Base-by-base conservation (phyloP, 208 protist genomes). In the Novymonas esmeraldas region DNA sequence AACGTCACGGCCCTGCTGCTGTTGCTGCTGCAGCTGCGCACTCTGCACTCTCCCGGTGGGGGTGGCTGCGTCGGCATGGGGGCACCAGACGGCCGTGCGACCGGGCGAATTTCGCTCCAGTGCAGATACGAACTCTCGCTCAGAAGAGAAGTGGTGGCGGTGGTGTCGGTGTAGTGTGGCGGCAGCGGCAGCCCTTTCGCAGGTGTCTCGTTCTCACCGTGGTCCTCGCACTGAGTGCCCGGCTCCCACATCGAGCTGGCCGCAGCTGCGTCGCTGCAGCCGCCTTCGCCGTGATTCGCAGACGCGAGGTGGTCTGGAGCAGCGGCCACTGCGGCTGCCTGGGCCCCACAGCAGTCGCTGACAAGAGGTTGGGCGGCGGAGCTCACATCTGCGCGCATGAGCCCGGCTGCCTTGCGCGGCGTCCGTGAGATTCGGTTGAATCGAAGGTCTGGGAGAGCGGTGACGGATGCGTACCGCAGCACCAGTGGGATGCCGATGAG, bases 51-150 rank as follows among this genome's bases (percentile, higher is more conserved):
- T 18, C 49, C 36, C 39, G 6, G 48, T 16, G 10, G 39, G 7
- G 44, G 50, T 38, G 24, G 46, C 10, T 64, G 38, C 31, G 28
- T n/a, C 28, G 36, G 41, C 13, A 55, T 26, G 24, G 34, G 33
- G 16, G 49, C 29, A 0, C n/a, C 41, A 26, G 49, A 44, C 2
- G 68, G 50, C 24, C 54, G 59, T 6, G 31, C 18, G 18, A 29
- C 33, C 2, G 68, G 68, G 7, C 68, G 68, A 20, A 74, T 56
- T 42, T 74, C 68, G 45, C 59, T 67, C 68, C 68, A 74, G 45
- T 74, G 68, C 60, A 74, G 31, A 33, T 62, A 74, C 44, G 58
- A 66, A 44, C 68, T 62, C 20, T 74, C 68, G 20, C 68, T 74
- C 41, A 74, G 44, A 41, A 74, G 56, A 33, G 68, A 74, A 28